Evolutionary conservation across 1,284 basidiomycete genomes (phyloP).

Genomic region (Naganishia sp.): DNA sequence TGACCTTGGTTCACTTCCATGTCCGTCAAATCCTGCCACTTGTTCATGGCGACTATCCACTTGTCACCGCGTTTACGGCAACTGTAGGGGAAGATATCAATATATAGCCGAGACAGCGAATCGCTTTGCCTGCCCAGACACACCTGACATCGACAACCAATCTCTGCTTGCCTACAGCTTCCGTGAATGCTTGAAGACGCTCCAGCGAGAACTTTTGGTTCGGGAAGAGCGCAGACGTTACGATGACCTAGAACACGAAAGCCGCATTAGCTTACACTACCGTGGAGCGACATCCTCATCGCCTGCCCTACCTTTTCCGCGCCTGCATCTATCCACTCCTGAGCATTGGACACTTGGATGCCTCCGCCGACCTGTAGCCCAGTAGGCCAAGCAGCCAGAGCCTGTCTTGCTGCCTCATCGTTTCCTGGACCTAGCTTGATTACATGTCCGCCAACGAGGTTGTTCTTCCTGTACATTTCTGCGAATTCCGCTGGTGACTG

Average conservation of each 20-base stretch:
- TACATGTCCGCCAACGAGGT: slow-evolving; percentile 84
- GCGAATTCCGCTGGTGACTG: slow-evolving; percentile 81
- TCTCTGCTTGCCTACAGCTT: slow-evolving; percentile 75
- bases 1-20: slow-evolving; percentile 83
- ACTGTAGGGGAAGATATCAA: slow-evolving; percentile 55
- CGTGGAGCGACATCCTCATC: not conserved
- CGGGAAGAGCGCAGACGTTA: slow-evolving; percentile 95
- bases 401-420: slow-evolving; percentile 79
- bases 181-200: slow-evolving; percentile 66
- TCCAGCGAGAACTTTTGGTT: slow-evolving; percentile 72
- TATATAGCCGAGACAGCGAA: not conserved
- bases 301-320: slow-evolving; percentile 76
- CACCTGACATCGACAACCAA: slow-evolving; percentile 95
- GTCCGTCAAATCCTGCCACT: slow-evolving; percentile 96
- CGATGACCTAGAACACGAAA: slow-evolving; percentile 70
- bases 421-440: slow-evolving; percentile 92
- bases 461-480: slow-evolving; percentile 69
- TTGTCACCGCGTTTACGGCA: slow-evolving; percentile 74
- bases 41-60: slow-evolving; percentile 98
- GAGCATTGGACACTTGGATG: slow-evolving; percentile 78
- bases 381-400: slow-evolving; percentile 78
- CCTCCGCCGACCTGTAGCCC: slow-evolving; percentile 93
- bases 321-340: slow-evolving; percentile 80
- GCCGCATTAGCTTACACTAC: not conserved
- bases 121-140: slow-evolving; percentile 28